A percentile compares a stretch with the other conserved stretches of the same genome.
Evolutionary conservation across 2,329 filamentous ascomycete species (phyloP).

Genomic region (Aspergillus sp.): DNA sequence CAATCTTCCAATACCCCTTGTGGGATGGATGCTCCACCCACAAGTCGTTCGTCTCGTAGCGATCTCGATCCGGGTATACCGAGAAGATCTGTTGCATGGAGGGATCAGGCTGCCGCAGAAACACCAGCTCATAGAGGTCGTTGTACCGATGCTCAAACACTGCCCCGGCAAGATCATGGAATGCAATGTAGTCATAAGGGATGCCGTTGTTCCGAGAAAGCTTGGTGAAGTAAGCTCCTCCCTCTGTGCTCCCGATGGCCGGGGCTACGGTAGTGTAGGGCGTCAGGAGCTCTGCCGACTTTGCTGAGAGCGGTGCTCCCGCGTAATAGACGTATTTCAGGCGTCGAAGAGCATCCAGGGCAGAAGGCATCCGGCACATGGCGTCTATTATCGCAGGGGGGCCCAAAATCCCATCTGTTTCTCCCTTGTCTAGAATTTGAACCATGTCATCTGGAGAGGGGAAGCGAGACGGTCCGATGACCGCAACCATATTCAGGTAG

Average conservation of each 20-base stretch:
- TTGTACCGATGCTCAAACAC: slow-evolving; percentile 12
- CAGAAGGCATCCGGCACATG: slow-evolving; percentile 11
- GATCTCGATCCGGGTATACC: slow-evolving; percentile 15
- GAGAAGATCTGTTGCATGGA: slow-evolving; percentile 21
- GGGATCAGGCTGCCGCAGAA: slow-evolving; percentile 14
- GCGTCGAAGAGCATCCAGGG: slow-evolving; percentile 14
- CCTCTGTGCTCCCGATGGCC: slow-evolving; percentile 25
- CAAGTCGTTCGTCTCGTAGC: slow-evolving; percentile 24
- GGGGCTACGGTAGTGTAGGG: slow-evolving; percentile 15
- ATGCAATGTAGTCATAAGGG: slow-evolving; percentile 20
- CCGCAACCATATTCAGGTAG: slow-evolving; percentile 12
- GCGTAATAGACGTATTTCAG: slow-evolving; percentile 18
- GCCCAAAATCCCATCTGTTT: slow-evolving; percentile 16
- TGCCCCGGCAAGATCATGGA: slow-evolving; percentile 14
- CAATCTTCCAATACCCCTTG: slow-evolving; percentile 24
- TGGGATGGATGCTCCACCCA: slow-evolving; percentile 22
- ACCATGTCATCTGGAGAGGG: slow-evolving; percentile 12
- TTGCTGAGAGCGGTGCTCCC: slow-evolving; percentile 25
- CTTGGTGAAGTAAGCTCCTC: slow-evolving; percentile 16
- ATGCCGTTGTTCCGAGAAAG: slow-evolving; percentile 7
- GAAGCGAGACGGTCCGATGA: slow-evolving; percentile 17
- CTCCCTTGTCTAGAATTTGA: slow-evolving; percentile 18
- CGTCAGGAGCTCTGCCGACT: slow-evolving; percentile 22
- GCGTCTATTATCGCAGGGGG: slow-evolving; percentile 23
- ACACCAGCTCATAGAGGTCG: slow-evolving; percentile 23